Evolutionary conservation across 306 rosid genomes (phyloP), one percentile per base, ranked within the genome.

Genomic region (Sesbania bispinosa): DNA sequence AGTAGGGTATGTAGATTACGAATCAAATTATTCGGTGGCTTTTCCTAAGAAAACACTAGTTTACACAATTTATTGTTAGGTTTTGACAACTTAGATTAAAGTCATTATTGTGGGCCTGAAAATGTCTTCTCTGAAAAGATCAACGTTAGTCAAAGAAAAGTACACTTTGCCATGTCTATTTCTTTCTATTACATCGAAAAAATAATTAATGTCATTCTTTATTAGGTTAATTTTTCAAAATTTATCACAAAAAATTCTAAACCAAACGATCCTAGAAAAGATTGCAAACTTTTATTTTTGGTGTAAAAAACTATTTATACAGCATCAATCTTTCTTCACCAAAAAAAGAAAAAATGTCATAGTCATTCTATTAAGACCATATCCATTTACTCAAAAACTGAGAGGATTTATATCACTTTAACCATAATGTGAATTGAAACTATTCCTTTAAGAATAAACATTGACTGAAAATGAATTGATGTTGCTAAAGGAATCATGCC

Each of bases 41-140:
- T n/a, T n/a, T n/a, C n/a, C n/a, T n/a, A n/a, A n/a, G n/a, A n/a
- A n/a, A n/a, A n/a, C n/a, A n/a, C n/a, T n/a, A n/a, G n/a, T n/a
- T n/a, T n/a, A n/a, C n/a, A n/a, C n/a, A n/a, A n/a, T n/a, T n/a
- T n/a, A n/a, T n/a, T n/a, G n/a, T n/a, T n/a, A n/a, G n/a, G n/a
- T n/a, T 68, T 74, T 74, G 73, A 69, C 77, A 62, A 53, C 78
- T 82, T 74, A 74, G 69, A 78, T 64, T 75, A 32, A 30, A 46
- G 26, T 14, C 67, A 82, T 74, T 55, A 79, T 59, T 79, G 51
- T 67, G 51, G 71, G 72, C 67, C 26, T 26, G 67, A 67, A 39
- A 36, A 69, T 78, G 62, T 38, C 67, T 62, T 55, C 75, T 42
- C 7, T 69, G 73, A 59, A 39, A 63, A 62, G 67, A 74, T 78